Percentiles rank a stretch among this genome's conserved stretches.
These are phyloP conservation scores for Lachnellula suecica DNA, from an alignment of 2,329 filamentous ascomycete species.

Conservation along the genomic window DNA sequence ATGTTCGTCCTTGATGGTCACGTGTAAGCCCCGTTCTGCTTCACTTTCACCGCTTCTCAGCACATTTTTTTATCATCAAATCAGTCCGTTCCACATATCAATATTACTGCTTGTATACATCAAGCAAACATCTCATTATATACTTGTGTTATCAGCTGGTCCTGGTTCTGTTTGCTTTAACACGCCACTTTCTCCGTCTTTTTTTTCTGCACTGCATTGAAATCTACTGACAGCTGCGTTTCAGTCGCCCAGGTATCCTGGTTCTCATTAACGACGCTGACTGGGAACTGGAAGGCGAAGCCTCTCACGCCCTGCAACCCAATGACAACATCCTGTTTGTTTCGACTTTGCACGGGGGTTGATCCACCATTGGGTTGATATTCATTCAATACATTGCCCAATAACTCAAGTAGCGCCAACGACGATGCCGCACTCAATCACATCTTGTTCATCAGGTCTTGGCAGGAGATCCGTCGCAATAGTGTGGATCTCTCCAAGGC, in stretches of 20 bases:
- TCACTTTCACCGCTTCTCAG: constrained; percentile 1
- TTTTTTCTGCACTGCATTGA: neutral
- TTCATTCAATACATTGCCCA: neutral
- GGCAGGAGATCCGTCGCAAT: neutral
- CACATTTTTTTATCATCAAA: too few relatives aligned
- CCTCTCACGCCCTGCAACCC: constrained; percentile 78
- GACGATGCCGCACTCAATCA: too few relatives aligned
- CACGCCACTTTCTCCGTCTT: too few relatives aligned
- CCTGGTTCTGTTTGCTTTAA: too few relatives aligned
- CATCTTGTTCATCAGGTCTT: constrained; percentile 16
- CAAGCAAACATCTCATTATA: constrained; percentile 6
- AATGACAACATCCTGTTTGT: constrained; percentile 93
- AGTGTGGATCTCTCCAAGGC: neutral
- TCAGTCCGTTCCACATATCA: constrained; percentile 17
- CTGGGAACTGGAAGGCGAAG: constrained; percentile 97
- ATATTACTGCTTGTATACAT: constrained; percentile 4
- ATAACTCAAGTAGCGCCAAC: constrained; percentile 8
- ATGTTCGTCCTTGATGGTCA: constrained; percentile 85
- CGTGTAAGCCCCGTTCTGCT: constrained; percentile 61
- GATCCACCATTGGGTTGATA: constrained; percentile 25
- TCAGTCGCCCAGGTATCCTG: constrained; percentile 88
- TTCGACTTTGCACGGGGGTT: constrained; percentile 93
- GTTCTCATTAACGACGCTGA: constrained; percentile 97
- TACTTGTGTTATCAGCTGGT: constrained; percentile 12
- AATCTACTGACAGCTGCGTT: constrained; percentile 25